These are phyloP conservation scores for Thielaviopsis punctulata DNA, from an alignment of 2,329 filamentous ascomycete species.

Conservation along the genomic window DNA sequence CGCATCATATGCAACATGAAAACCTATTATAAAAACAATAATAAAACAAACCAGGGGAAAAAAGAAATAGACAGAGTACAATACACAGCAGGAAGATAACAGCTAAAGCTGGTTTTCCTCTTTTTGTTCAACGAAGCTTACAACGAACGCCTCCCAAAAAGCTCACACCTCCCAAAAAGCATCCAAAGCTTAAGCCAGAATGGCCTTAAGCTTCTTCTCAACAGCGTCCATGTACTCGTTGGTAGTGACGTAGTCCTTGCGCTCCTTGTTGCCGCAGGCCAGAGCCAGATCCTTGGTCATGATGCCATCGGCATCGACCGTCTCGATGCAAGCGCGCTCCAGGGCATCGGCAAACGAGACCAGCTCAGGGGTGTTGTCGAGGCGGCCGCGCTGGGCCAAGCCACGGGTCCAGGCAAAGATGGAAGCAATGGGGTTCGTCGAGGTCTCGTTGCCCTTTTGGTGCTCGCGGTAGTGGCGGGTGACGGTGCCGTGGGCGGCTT, in stretches of 20 bases:
- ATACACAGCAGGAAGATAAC: neutral
- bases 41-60: neutral
- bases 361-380: constrained; percentile 84
- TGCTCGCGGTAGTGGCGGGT: constrained; percentile 97
- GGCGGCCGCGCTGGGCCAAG: constrained; percentile 77
- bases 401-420: constrained; percentile 99
- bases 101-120: neutral
- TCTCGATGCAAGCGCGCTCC: constrained; percentile 85
- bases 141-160: neutral
- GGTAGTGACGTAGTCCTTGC: constrained; percentile 79
- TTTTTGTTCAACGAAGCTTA: neutral
- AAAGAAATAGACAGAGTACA: neutral
- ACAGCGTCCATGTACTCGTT: constrained; percentile 83
- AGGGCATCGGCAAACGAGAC: constrained; percentile 80
- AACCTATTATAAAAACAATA: too few species aligned
- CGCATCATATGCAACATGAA: constrained; percentile 4
- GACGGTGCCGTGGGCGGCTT: constrained; percentile 95
- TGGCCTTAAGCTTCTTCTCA: constrained; percentile 70
- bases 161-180: neutral
- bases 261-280: constrained; percentile 72
- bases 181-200: constrained; percentile 26
- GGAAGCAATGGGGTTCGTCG: constrained; percentile 95
- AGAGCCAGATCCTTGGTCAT: constrained; percentile 99
- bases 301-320: constrained; percentile 81
- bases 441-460: constrained; percentile 94